Evolutionary conservation across 495 filamentous ascomycete species (phyloP), one percentile per base, ranked within the genome.

Genomic region (Penicillium steckii): DNA sequence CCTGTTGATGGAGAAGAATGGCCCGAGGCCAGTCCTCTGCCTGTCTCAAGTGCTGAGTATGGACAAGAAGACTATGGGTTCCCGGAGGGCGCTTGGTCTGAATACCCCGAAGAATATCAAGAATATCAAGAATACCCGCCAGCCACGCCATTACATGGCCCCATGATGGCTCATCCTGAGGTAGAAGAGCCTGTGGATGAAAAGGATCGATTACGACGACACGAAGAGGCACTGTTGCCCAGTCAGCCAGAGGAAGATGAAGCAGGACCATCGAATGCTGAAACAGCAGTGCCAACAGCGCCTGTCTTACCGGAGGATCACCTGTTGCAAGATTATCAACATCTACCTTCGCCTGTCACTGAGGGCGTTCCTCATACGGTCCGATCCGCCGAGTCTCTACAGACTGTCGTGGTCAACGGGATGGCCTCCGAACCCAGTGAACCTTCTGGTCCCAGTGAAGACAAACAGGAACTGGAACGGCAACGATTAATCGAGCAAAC

Each of bases 401-500:
- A 78, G 50, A 74, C 71, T 1, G 59, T 73, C 8, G 60, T 74
- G 18, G 29, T 51, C 10, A 64, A 66, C 25, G 57, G 61, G 8
- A 27, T 51, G 32, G 13, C 46, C 17, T 37, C 44, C 15, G 60
- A 57, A 10, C 59, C 71, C 2, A 57, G 54, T 8, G 62, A 56
- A 13, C 49, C 64, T 17, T 51, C 64, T 19, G 55, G 46, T 1
- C 50, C 54, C 12, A 42, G 48, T n/a, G 89, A 91, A 19, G 92
- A 96, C 62, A 96, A 96, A 65, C 84, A 87, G 59, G 93, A 96
- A 60, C 76, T 90, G 18, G 89, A 96, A 61, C 81, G 89, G 5
- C 83, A 79, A 42, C 78, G 89, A 49, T 68, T 96, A 4, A 71
- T 92, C 42, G 78, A 79, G 52, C 84, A 90, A 59, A 83, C 83